Base-by-base conservation (phyloP, 305 asterid species). In the Fraxinus dipetala region DNA sequence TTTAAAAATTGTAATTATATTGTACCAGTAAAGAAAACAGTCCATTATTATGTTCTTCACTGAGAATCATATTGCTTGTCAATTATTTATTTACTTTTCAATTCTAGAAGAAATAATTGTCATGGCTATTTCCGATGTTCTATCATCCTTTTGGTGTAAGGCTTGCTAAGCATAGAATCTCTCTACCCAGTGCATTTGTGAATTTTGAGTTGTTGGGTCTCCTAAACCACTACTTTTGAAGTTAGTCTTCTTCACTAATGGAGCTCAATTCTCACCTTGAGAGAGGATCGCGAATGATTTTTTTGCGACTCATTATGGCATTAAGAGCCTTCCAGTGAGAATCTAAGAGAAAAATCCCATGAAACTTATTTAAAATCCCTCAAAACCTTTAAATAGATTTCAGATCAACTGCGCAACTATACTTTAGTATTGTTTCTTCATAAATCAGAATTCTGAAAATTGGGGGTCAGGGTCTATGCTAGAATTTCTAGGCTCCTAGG, bases 31-130 rank as follows among this genome's bases (percentile, higher is more conserved):
- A 54, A n/a, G 24, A 35, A 22, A 35, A 40, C 16, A 9, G 78
- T 14, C 3, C 48, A 28, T 72, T 59, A 32, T 40, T 77, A 30
- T 80, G 80, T 80, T 77, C 82, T 76, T 48, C 34, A 56, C 16
- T 48, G 35, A 16, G 40, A 48, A 76, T 36, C 59, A 18, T 76
- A 35, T 63, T 59, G 70, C 70, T 20, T 20, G 70, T 20, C 70
- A 59, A 59, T 20, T 20, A 59, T 59, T 7, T 18, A 59, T 59
- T 59, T 59, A 59, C 70, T 59, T 24, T 7, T 59, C 4, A 28
- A 59, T 20, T 24, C 72, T 63, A 22, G 31, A 24, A 6, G 72
- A 63, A 63, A 26, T 63, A 63, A 7, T 63, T 63, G 32, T 24
- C 34, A 63, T 63, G 72, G 72, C 16, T 63, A 26, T 63, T 20